phyloP scores from a whole-genome alignment of 768 basidiomycete genomes.

The Agaricus sinodeliciosus region DNA sequence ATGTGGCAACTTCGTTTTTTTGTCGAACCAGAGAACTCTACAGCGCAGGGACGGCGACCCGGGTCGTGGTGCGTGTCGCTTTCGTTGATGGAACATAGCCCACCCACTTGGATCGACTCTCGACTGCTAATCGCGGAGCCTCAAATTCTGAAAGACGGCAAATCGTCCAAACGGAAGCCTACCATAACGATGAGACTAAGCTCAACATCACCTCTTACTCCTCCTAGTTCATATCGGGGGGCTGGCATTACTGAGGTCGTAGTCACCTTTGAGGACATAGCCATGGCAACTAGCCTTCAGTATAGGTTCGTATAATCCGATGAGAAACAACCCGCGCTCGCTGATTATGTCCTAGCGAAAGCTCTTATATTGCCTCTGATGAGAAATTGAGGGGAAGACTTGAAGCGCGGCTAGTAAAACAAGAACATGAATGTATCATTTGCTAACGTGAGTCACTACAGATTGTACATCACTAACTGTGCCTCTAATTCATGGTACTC shows the following conservation, averaged over 20 bases:
- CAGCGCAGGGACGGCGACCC: conserved; percentile 15
- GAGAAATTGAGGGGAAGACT: conserved; percentile 38
- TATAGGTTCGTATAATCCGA: conserved; percentile 39
- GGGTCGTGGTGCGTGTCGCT: conserved; percentile 47
- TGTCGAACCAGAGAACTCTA: conserved; percentile 18
- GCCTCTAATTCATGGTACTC: not conserved
- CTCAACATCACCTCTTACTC: conserved; percentile 25
- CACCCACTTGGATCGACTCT: conserved; percentile 52
- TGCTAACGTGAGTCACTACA: conserved; percentile 22
- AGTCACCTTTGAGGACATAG: conserved; percentile 33
- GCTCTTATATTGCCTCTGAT: conserved; percentile 38
- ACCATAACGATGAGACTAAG: conserved; percentile 32
- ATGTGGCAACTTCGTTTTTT: conserved; percentile 50
- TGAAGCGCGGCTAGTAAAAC: conserved; percentile 36
- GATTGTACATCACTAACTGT: not conserved
- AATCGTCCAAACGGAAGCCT: conserved; percentile 22
- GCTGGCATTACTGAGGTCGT: conserved; percentile 21
- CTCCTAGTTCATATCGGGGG: conserved; percentile 13
- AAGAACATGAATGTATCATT: conserved; percentile 39
- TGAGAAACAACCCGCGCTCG: not conserved
- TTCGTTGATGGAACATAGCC: conserved; percentile 46
- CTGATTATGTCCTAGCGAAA: conserved; percentile 25
- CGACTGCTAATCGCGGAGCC: conserved; percentile 38
- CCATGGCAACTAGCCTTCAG: conserved; percentile 38
- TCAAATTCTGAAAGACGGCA: conserved; percentile 6